These are phyloP conservation scores for Tremella mesenterica DNA, from an alignment of 768 basidiomycete genomes.

Conservation along the genomic window DNA sequence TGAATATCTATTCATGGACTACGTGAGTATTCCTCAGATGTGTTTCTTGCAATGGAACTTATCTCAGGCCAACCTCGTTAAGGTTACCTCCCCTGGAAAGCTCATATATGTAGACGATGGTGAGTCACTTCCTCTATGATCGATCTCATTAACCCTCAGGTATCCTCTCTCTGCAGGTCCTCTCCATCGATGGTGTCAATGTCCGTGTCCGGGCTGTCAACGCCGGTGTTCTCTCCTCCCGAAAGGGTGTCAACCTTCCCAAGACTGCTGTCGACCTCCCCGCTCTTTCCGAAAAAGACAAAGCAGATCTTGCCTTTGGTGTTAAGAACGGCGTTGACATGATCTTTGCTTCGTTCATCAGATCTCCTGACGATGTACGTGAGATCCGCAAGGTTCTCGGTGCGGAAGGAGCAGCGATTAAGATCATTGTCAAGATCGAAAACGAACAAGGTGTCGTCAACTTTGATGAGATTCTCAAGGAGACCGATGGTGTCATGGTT, in stretches of 20 bases:
- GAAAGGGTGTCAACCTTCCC: slow-evolving; percentile 98
- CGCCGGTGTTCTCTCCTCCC: slow-evolving; percentile 83
- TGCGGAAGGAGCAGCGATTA: slow-evolving; percentile 88
- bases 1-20: slow-evolving; percentile 85
- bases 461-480: slow-evolving; percentile 95
- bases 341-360: slow-evolving; percentile 98
- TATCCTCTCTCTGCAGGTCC: slow-evolving; percentile 85
- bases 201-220: slow-evolving; percentile 80
- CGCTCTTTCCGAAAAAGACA: slow-evolving; percentile 96
- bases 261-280: slow-evolving; percentile 97
- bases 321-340: slow-evolving; percentile 98
- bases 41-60: background rate
- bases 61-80: slow-evolving; percentile 72
- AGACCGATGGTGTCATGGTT: slow-evolving; percentile 98
- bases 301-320: slow-evolving; percentile 85
- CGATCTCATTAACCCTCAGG: slow-evolving; percentile 46
- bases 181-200: slow-evolving; percentile 71
- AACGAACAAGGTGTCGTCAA: slow-evolving; percentile 98
- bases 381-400: slow-evolving; percentile 92
- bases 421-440: slow-evolving; percentile 99
- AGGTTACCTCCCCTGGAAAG: slow-evolving; percentile 94
- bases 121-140: slow-evolving; percentile 30
- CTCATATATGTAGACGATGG: slow-evolving; percentile 97
- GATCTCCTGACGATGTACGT: slow-evolving; percentile 82
- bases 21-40: slow-evolving; percentile 52